Evolutionary conservation across 2,329 filamentous ascomycete genomes (phyloP), one percentile per base, ranked within the genome.

Genomic region (Trichoderma sp.): DNA sequence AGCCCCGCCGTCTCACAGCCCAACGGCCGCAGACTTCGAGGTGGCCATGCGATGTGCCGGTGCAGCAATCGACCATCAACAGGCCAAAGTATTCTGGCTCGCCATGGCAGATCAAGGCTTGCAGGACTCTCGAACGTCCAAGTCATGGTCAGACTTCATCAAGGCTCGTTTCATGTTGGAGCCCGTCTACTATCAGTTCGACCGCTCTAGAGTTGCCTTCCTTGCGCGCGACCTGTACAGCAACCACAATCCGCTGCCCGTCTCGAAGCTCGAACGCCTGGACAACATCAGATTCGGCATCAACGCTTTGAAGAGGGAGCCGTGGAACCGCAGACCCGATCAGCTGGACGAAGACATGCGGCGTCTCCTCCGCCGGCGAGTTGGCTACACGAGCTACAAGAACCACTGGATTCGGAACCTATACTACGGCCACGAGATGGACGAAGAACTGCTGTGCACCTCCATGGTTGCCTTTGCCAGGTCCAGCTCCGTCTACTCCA

Each of bases 31-130:
- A 6, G 84, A 86, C 74, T 85, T 81, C 64, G 74, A 80, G 32
- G 73, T 80, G 2, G 75, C 84, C 15, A 70, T 87, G 37, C 78
- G 84, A 19, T 83, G 79, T 65, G 83, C 84, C 3, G 85, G 82
- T 4, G 81, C 83, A 17, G 77, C 79, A 9, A 75, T 78, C 3
- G 80, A 84, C 61, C 70, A 76, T 0, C 39, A 67, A 0, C 74
- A 75, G 9, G 78, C 76, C 7, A 78, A 78, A 63, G 66, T 64
- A 25, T 71, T 84, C 50, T 83, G 79, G 78, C 53, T 73, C 2
- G 64, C 77, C 59, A 77, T 81, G 70, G 68, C 71, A 9, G 19
- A 63, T 15, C 64, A 70, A 17, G 72, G 73, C 4, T 29, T 79
- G 58, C 74, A 73, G 66, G 54, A 70, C 1, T 75, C 74, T 68